These are phyloP conservation scores for Penicillium steckii DNA, from an alignment of 495 filamentous ascomycete genomes.

Conservation along the genomic window DNA sequence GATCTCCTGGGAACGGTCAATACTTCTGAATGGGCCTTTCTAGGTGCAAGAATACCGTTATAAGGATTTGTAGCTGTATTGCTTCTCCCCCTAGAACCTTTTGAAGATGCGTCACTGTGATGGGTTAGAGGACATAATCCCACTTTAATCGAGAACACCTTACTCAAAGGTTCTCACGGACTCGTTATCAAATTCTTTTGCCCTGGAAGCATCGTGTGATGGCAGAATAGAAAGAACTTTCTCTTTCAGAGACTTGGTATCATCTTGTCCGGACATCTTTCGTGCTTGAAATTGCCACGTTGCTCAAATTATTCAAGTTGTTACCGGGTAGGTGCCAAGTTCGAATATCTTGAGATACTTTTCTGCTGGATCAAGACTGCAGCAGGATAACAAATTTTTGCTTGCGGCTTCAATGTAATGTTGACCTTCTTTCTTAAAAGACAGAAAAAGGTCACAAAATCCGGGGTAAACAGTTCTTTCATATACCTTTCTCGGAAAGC, in stretches of 20 bases:
- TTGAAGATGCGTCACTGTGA: conserved; percentile 8
- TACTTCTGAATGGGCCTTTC: conserved; percentile 2
- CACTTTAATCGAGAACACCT: conserved; percentile 13
- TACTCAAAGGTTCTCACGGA: conserved; percentile 17
- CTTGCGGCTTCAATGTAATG: too few relatives aligned
- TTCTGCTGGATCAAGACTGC: too few relatives aligned
- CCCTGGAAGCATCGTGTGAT: conserved; percentile 1
- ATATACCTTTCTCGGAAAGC: not conserved
- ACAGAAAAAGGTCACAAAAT: not conserved
- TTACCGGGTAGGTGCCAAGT: too few relatives aligned
- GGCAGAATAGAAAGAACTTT: conserved; percentile 15
- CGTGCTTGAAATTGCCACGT: too few relatives aligned
- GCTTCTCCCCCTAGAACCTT: conserved; percentile 2
- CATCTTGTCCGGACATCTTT: conserved; percentile 10
- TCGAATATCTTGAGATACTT: too few relatives aligned
- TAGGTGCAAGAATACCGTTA: conserved; percentile 18
- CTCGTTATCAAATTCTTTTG: conserved; percentile 10
- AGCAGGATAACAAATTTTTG: too few relatives aligned
- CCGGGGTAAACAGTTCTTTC: not conserved
- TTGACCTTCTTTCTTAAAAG: not conserved
- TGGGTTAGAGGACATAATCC: conserved; percentile 11
- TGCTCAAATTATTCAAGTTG: too few relatives aligned
- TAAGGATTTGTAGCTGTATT: conserved; percentile 7
- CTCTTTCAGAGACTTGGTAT: conserved; percentile 8
- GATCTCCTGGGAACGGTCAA: conserved; percentile 20